phyloP scores from a whole-genome alignment of 441 rosid genomes.

The Pelargonium fulgidum region DNA sequence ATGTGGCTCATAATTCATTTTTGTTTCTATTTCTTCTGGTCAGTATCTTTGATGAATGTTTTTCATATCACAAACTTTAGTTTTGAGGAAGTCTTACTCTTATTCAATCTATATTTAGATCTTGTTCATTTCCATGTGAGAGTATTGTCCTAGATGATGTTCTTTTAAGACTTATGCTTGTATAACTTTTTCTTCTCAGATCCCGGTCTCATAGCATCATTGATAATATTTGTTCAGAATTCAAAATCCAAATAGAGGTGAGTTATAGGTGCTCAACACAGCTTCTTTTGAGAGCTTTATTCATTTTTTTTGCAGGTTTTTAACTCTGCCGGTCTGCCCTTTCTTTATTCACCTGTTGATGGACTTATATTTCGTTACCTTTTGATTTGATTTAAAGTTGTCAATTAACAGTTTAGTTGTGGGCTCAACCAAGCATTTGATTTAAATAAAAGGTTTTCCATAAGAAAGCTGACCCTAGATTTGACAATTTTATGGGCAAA shows the following conservation, averaged over 20 bases:
- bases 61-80: constrained; percentile 1
- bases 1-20: not conserved
- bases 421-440: too few species aligned
- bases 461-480: too few species aligned
- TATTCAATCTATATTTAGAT: not conserved
- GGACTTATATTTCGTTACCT: too few species aligned
- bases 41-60: not conserved
- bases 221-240: constrained; percentile 57
- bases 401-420: too few species aligned
- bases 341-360: too few species aligned
- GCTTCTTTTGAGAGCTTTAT: constrained; percentile 14
- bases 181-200: constrained; percentile 35
- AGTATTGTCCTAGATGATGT: not conserved
- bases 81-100: not conserved
- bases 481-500: too few species aligned
- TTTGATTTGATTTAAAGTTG: too few species aligned
- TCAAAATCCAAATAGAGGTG: constrained; percentile 66
- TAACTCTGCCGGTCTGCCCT: too few species aligned
- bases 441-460: too few species aligned
- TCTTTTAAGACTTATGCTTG: not conserved
- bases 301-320: constrained; percentile 4
- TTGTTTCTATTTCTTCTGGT: not conserved
- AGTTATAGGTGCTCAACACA: constrained; percentile 10
- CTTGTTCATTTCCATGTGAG: not conserved
- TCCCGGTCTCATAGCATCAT: constrained; percentile 61